These are phyloP conservation scores for Hypoxylon sp. DNA, from an alignment of 2,329 filamentous ascomycete species.

Conservation along the genomic window DNA sequence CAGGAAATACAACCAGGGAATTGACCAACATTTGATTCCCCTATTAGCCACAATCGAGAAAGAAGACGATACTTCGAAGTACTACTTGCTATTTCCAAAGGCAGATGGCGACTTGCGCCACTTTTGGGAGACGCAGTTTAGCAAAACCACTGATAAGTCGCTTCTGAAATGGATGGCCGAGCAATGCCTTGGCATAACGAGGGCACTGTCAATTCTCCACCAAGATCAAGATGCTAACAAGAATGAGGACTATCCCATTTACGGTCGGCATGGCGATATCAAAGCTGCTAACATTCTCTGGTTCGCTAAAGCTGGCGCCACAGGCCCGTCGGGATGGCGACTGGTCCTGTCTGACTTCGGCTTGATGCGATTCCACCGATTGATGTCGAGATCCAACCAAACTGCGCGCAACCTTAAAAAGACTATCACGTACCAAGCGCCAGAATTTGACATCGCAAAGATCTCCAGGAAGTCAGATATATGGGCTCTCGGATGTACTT, in stretches of 20 bases:
- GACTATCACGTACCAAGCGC: slow-evolving; percentile 32
- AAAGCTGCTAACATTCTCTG: slow-evolving; percentile 37
- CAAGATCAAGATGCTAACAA: slow-evolving; percentile 13
- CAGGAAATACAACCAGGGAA: slow-evolving; percentile 22
- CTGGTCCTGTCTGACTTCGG: slow-evolving; percentile 33
- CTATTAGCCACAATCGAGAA: slow-evolving; percentile 33
- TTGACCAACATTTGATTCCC: slow-evolving; percentile 29
- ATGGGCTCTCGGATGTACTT: slow-evolving; percentile 37
- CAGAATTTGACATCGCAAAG: slow-evolving; percentile 35
- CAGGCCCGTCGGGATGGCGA: slow-evolving; percentile 15
- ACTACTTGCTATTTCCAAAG: slow-evolving; percentile 33
- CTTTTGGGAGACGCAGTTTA: slow-evolving; percentile 26
- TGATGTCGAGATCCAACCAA: slow-evolving; percentile 20
- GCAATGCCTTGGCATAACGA: slow-evolving; percentile 25
- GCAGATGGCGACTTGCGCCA: slow-evolving; percentile 24
- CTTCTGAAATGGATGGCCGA: slow-evolving; percentile 27
- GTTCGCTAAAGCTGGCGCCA: slow-evolving; percentile 17
- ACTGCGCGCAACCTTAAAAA: slow-evolving; percentile 27
- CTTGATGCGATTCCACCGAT: slow-evolving; percentile 27
- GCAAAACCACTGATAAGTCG: background rate
- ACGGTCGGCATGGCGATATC: slow-evolving; percentile 37
- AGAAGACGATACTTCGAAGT: slow-evolving; percentile 13
- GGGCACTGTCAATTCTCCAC: slow-evolving; percentile 28
- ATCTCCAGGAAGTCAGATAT: slow-evolving; percentile 35
- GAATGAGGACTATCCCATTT: slow-evolving; percentile 23